A percentile compares a stretch with the other conserved stretches of the same genome.
Evolutionary conservation across 2,329 filamentous ascomycete genomes (phyloP).

Genomic region (Aspergillus felis): DNA sequence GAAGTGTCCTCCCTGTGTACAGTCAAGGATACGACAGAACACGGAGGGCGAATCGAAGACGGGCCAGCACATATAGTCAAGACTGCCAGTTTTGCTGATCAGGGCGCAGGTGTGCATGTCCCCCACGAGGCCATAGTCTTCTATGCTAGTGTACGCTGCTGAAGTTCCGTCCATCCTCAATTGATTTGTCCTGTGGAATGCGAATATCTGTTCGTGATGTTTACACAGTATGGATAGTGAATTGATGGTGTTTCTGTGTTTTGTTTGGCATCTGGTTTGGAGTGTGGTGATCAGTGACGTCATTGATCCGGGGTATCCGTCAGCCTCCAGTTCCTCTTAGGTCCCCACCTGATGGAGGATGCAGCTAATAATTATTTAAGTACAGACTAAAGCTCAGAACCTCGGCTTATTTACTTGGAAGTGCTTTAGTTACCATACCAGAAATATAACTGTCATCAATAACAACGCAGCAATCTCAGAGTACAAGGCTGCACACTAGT

Average conservation of each 20-base stretch:
- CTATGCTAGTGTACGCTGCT: slow-evolving; percentile 47
- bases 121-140: slow-evolving; percentile 75
- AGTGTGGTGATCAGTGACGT: not conserved
- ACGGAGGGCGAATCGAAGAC: slow-evolving; percentile 74
- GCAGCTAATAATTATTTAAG: no score
- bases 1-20: slow-evolving; percentile 70
- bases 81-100: slow-evolving; percentile 66
- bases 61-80: slow-evolving; percentile 80
- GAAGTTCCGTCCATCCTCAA: not conserved
- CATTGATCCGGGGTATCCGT: not conserved
- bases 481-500: no score
- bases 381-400: no score
- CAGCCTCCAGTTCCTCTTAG: no score
- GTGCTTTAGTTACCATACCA: no score
- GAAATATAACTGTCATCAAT: no score
- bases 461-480: no score
- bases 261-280: no score
- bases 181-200: not conserved
- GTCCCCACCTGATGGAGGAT: no score
- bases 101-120: slow-evolving; percentile 76
- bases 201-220: not conserved
- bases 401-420: no score
- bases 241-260: no score
- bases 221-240: not conserved
- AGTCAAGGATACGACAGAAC: slow-evolving; percentile 71